Evolutionary conservation across 768 basidiomycete genomes (phyloP).

Genomic region (Mycena crocata): DNA sequence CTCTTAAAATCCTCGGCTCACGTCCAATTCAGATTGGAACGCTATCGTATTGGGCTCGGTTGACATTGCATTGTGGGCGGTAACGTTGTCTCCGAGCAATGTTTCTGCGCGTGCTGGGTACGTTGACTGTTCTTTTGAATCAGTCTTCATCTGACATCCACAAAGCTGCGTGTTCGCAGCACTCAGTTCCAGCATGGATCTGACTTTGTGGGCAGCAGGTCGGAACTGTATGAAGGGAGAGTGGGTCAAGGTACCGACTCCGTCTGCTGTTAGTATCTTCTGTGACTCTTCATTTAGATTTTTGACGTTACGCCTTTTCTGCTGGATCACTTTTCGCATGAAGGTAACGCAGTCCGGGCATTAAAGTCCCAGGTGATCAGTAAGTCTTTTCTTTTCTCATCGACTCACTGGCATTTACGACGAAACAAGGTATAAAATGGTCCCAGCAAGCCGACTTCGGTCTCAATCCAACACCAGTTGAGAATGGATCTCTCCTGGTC

Average conservation of each 20-base stretch:
- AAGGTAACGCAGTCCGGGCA: slow-evolving; percentile 42
- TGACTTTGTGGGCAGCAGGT: slow-evolving; percentile 72
- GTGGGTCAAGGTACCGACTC: slow-evolving; percentile 67
- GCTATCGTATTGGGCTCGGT: slow-evolving; percentile 77
- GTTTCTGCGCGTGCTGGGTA: slow-evolving; percentile 72
- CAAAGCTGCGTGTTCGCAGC: slow-evolving; percentile 74
- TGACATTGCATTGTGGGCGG: slow-evolving; percentile 68
- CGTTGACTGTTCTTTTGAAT: slow-evolving; percentile 20
- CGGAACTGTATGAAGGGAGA: slow-evolving; percentile 80
- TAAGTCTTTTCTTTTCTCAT: slow-evolving; percentile 44
- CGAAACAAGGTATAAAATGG: slow-evolving; percentile 72
- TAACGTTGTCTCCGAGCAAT: slow-evolving; percentile 77
- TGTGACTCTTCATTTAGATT: slow-evolving; percentile 50
- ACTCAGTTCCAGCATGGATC: slow-evolving; percentile 81
- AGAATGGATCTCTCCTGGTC: slow-evolving; percentile 76
- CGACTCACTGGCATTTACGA: background rate
- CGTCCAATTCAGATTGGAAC: slow-evolving; percentile 66
- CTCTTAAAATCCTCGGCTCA: background rate
- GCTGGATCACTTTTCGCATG: slow-evolving; percentile 44
- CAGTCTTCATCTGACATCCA: background rate
- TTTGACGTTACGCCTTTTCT: slow-evolving; percentile 67
- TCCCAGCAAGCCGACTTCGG: slow-evolving; percentile 71
- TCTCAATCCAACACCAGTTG: slow-evolving; percentile 55
- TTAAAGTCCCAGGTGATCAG: slow-evolving; percentile 69
- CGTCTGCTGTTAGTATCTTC: background rate